Conservation (phyloP, 345 rosid species). For the Euphorbia pulcherrima region DNA sequence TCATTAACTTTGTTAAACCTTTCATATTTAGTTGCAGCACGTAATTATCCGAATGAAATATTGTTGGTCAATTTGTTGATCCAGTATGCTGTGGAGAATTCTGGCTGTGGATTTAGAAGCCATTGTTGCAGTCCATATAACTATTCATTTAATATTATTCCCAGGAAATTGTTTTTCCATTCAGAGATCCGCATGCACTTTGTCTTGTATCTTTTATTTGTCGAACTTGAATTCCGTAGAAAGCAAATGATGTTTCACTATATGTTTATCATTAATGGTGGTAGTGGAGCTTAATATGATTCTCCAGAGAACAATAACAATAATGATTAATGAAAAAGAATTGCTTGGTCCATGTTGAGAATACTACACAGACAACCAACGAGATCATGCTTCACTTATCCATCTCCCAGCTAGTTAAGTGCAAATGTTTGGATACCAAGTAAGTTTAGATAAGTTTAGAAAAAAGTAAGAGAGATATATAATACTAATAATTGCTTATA, state of each 20-base stretch:
- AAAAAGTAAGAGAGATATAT: too few species aligned
- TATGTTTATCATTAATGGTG: too few species aligned
- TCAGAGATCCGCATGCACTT: background rate
- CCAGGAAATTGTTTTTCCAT: background rate
- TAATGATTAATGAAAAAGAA: background rate
- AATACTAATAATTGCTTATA: too few species aligned
- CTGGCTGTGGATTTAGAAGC: background rate
- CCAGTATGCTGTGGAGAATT: background rate
- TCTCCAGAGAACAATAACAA: background rate
- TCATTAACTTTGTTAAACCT: conserved; percentile 64
- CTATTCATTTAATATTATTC: background rate
- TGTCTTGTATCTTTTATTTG: background rate
- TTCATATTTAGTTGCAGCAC: conserved; percentile 56
- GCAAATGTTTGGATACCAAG: too few species aligned
- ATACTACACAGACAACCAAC: too few species aligned
- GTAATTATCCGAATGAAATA: conserved; percentile 15
- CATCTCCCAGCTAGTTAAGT: too few species aligned
- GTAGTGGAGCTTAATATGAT: too few species aligned
- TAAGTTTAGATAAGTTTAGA: too few species aligned
- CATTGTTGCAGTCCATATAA: background rate
- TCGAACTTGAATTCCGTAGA: background rate
- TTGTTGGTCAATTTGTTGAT: conserved; percentile 4
- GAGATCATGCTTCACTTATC: too few species aligned
- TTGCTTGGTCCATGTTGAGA: conserved; percentile 1
- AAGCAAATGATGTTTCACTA: background rate